phyloP scores from a whole-genome alignment of 2,329 filamentous ascomycete genomes.

The Aspergillus brasiliensis region DNA sequence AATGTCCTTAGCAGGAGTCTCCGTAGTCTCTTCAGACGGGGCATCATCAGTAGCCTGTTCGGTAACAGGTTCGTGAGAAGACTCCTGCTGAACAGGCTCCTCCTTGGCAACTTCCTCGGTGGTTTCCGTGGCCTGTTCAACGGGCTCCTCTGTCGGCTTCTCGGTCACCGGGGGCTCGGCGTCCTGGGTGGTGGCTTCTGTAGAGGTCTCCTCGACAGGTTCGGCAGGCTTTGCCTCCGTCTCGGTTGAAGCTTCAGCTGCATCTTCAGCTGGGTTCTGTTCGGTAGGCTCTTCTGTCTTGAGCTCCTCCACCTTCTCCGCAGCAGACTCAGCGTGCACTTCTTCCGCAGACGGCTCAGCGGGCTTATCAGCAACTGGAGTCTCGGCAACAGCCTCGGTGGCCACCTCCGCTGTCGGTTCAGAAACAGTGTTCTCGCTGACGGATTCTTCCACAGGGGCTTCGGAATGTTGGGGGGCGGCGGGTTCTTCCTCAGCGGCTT shows the following conservation, averaged over 20 bases:
- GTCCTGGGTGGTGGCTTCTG: not conserved
- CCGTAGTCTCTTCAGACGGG: not conserved
- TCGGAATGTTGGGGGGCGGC: not conserved
- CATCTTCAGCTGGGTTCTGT: too few species aligned
- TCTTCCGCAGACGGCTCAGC: slow-evolving; percentile 3
- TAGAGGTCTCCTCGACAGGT: not conserved
- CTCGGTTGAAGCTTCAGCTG: too few species aligned
- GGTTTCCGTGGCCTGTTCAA: not conserved
- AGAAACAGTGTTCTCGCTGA: not conserved
- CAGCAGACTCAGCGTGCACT: not conserved
- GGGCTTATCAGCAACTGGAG: not conserved
- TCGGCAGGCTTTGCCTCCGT: not conserved
- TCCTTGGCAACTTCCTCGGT: slow-evolving; percentile 16
- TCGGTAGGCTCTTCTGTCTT: not conserved
- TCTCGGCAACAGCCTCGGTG: not conserved
- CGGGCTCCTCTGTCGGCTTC: slow-evolving; percentile 6
- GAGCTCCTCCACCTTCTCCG: slow-evolving; percentile 7
- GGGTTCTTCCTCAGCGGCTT: not conserved
- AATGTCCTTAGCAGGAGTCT: not conserved
- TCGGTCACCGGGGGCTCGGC: slow-evolving; percentile 7
- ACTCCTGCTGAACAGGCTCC: slow-evolving; percentile 10
- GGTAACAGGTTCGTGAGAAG: slow-evolving; percentile 8
- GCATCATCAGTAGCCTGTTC: slow-evolving; percentile 3
- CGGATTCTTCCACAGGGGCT: not conserved
- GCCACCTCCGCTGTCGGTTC: not conserved